These are phyloP conservation scores for Anisodus acutangulus DNA, from an alignment of 257 asterid species.

Conservation along the genomic window DNA sequence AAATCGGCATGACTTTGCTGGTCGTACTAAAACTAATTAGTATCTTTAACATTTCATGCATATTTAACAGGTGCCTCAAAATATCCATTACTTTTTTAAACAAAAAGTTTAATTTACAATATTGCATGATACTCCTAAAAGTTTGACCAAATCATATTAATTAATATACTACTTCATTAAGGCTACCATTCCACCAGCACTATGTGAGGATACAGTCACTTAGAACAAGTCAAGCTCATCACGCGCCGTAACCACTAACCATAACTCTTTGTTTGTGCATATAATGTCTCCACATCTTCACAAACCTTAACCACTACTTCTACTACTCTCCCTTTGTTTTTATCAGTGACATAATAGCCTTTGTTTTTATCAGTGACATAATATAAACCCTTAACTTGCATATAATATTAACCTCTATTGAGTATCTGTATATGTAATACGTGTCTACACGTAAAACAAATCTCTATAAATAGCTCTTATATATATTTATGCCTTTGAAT, in stretches of 20 bases:
- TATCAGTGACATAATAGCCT: too few species aligned
- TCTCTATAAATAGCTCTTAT: too few species aligned
- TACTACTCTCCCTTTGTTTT: not conserved
- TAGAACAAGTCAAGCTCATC: constrained; percentile 37
- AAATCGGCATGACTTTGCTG: not conserved
- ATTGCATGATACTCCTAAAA: not conserved
- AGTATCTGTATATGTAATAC: not conserved
- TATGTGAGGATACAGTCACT: not conserved
- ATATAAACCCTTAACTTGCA: not conserved
- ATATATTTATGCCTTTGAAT: not conserved
- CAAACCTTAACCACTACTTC: not conserved
- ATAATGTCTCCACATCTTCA: not conserved
- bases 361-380: not conserved
- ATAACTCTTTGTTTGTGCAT: not conserved
- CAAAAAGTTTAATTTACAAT: not conserved
- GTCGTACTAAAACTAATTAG: not conserved
- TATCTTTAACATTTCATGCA: not conserved
- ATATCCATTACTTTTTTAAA: not conserved
- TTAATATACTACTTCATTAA: not conserved
- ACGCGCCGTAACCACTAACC: constrained; percentile 48
- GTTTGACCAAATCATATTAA: constrained; percentile 2
- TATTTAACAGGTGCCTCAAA: constrained; percentile 14
- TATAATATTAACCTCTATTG: not conserved
- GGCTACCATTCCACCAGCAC: not conserved
- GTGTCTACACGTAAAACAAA: constrained; percentile 17